phyloP scores from a whole-genome alignment of 148 eudicot species.

The Linanthus parryae region DNA sequence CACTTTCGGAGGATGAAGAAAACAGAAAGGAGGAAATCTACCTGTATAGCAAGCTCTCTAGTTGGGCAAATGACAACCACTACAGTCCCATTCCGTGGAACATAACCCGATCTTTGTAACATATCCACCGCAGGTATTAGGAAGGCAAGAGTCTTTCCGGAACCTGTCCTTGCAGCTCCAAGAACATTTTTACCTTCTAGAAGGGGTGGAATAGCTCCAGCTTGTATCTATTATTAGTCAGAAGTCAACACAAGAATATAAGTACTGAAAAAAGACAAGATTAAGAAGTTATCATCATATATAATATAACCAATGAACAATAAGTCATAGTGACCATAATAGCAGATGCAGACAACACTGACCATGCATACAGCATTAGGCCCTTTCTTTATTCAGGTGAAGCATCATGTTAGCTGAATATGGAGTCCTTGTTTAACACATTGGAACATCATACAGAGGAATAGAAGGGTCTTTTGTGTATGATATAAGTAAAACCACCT shows the following conservation, averaged over 20 bases:
- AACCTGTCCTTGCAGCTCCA: constrained; percentile 99
- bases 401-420: no score
- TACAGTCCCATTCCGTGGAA: constrained; percentile 86
- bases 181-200: constrained; percentile 89
- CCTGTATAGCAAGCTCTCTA: constrained; percentile 99
- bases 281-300: neutral
- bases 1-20: no score
- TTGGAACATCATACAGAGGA: no score
- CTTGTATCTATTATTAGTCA: constrained; percentile 55
- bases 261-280: neutral
- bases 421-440: no score
- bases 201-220: constrained; percentile 79
- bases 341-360: no score
- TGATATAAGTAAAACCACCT: no score
- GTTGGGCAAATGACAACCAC: constrained; percentile 87
- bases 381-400: no score
- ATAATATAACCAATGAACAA: neutral
- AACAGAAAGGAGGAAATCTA: constrained; percentile 8
- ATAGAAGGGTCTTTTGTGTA: no score
- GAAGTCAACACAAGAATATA: neutral
- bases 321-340: no score
- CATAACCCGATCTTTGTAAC: constrained; percentile 43
- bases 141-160: constrained; percentile 98
- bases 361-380: no score
- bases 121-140: constrained; percentile 83